Percentiles rank a stretch among this genome's conserved stretches.
These are phyloP conservation scores for Capillidium heterosporum DNA, from an alignment of 371 early-diverging fungal species.

Conservation along the genomic window DNA sequence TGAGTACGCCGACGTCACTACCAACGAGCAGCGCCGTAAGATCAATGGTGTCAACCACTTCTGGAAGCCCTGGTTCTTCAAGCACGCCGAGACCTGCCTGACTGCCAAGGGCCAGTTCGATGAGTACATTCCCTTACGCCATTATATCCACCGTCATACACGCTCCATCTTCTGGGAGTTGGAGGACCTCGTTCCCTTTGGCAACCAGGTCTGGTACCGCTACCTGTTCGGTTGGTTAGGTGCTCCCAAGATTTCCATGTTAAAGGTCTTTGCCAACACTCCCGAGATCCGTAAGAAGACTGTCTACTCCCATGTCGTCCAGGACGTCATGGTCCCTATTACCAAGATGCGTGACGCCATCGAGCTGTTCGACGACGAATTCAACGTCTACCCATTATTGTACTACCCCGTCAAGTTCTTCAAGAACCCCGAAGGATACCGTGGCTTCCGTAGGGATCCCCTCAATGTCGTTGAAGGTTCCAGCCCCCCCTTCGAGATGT, in stretches of 20 bases:
- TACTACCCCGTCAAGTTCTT: constrained; percentile 15
- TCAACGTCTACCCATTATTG: constrained; percentile 20
- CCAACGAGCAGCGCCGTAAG: constrained; percentile 8
- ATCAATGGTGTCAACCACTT: constrained; percentile 15
- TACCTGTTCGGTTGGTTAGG: constrained; percentile 19
- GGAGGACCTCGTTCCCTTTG: constrained; percentile 18
- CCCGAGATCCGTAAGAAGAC: constrained; percentile 12
- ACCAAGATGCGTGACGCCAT: constrained; percentile 13
- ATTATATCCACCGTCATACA: constrained; percentile 27
- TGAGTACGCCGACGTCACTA: constrained; percentile 13
- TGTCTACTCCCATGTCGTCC: constrained; percentile 16
- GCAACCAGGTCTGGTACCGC: constrained; percentile 16
- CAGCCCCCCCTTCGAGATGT: constrained; percentile 9
- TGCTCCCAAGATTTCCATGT: constrained; percentile 17
- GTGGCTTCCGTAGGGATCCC: constrained; percentile 7
- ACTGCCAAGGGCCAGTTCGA: constrained; percentile 10
- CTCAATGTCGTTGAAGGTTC: background rate
- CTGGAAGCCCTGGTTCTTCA: constrained; percentile 26
- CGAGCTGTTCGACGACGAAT: constrained; percentile 15
- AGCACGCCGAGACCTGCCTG: constrained; percentile 15
- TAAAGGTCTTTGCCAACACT: constrained; percentile 16
- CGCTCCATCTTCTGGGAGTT: constrained; percentile 23
- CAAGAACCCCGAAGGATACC: constrained; percentile 5
- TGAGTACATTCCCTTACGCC: constrained; percentile 23
- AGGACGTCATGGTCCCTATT: constrained; percentile 20